Evolutionary conservation across 805 yeast species (phyloP).

Genomic region (Hemisphaericaspora nanyangensis): DNA sequence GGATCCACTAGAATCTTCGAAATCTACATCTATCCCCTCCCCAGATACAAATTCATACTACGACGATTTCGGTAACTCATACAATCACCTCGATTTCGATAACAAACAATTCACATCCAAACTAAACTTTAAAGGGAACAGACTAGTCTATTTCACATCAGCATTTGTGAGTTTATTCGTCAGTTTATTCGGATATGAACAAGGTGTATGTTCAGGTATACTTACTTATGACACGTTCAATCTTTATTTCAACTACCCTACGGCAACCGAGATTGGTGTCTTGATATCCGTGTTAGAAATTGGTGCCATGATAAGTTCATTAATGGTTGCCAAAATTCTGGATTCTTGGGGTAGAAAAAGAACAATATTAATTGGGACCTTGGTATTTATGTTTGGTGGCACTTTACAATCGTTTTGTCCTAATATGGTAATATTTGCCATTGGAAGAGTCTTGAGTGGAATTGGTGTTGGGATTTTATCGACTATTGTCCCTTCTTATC

Average conservation of each 20-base stretch:
- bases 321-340: slow-evolving; percentile 73
- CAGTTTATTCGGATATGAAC: slow-evolving; percentile 39
- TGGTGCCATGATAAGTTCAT: slow-evolving; percentile 79
- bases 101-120: slow-evolving; percentile 27
- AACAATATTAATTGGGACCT: slow-evolving; percentile 77
- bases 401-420: slow-evolving; percentile 60
- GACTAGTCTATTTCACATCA: slow-evolving; percentile 40
- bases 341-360: slow-evolving; percentile 76
- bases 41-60: slow-evolving; percentile 11
- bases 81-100: slow-evolving; percentile 36
- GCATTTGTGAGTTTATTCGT: slow-evolving; percentile 43
- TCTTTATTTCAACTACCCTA: slow-evolving; percentile 67
- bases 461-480: slow-evolving; percentile 69
- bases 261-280: slow-evolving; percentile 72
- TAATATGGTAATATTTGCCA: slow-evolving; percentile 53
- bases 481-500: slow-evolving; percentile 83
- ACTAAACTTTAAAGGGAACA: slow-evolving; percentile 34
- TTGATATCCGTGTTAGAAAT: slow-evolving; percentile 86
- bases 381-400: slow-evolving; percentile 78
- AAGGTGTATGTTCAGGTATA: slow-evolving; percentile 89
- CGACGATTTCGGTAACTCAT: slow-evolving; percentile 33
- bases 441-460: slow-evolving; percentile 77
- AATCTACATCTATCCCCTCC: no score
- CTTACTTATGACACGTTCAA: slow-evolving; percentile 70
- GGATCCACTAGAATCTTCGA: no score